These are phyloP conservation scores for Yarrowia sp. DNA, from an alignment of 805 yeast genomes.

Conservation along the genomic window DNA sequence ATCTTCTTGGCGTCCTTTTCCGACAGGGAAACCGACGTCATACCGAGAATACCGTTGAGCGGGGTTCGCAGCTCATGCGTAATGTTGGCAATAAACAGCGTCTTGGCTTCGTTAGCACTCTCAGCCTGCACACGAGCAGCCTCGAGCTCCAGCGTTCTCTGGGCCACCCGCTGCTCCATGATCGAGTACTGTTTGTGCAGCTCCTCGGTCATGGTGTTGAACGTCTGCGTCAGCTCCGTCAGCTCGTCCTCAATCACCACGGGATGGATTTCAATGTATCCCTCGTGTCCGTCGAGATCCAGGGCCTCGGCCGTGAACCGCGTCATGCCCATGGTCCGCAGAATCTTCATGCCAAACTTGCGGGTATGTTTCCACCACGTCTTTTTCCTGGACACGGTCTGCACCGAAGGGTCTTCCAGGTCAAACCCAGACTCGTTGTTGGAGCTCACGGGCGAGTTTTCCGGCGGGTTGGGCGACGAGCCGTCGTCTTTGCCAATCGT, in stretches of 20 bases:
- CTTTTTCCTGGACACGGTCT: neutral
- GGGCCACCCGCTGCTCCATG: conserved; percentile 85
- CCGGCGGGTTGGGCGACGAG: neutral
- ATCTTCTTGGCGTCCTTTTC: conserved; percentile 73
- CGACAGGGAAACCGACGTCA: conserved; percentile 92
- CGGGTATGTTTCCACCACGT: conserved; percentile 2
- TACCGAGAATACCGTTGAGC: conserved; percentile 91
- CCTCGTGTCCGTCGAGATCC: conserved; percentile 15
- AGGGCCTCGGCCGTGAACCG: conserved; percentile 32
- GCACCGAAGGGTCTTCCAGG: neutral
- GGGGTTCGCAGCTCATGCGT: conserved; percentile 96
- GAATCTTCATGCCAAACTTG: conserved; percentile 7
- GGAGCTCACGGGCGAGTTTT: conserved; percentile 6
- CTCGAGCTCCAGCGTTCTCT: conserved; percentile 86
- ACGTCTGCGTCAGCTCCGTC: conserved; percentile 85
- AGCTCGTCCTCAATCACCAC: conserved; percentile 67
- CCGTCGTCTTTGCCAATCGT: conserved; percentile 38
- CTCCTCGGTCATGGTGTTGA: conserved; percentile 90
- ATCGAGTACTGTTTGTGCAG: conserved; percentile 82
- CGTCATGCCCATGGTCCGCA: conserved; percentile 21
- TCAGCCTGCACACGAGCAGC: conserved; percentile 52
- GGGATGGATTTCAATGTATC: conserved; percentile 22
- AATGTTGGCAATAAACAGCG: conserved; percentile 90
- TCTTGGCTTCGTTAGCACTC: conserved; percentile 92
- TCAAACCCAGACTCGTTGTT: neutral